Percentiles rank a stretch among this genome's conserved stretches.
Conservation (phyloP, 345 rosid genomes). For the Linum lewisii region DNA sequence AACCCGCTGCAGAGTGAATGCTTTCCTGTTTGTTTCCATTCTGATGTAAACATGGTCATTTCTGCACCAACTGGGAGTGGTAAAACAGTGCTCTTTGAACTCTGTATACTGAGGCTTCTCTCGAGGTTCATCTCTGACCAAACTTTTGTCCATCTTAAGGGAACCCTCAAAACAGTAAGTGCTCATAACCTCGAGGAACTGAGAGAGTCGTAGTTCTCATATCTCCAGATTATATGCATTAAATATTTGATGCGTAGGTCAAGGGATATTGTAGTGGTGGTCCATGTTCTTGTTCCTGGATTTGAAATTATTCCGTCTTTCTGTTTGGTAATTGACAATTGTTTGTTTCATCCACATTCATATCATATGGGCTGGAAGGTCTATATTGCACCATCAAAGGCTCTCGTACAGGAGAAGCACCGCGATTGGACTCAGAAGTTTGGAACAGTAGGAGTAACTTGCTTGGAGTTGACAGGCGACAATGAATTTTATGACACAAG, state of each 20-base stretch:
- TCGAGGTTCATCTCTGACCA: conserved; percentile 58
- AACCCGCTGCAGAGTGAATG: conserved; percentile 96
- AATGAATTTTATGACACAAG: conserved; percentile 61
- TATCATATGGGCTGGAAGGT: conserved; percentile 38
- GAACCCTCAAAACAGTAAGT: conserved; percentile 86
- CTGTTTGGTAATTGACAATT: neutral
- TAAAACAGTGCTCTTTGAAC: conserved; percentile 90
- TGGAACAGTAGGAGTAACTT: conserved; percentile 67
- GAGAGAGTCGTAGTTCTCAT: neutral
- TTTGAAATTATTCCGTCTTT: neutral
- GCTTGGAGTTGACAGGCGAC: conserved; percentile 91
- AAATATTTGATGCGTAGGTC: neutral
- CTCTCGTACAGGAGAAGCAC: conserved; percentile 89
- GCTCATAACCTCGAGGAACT: neutral
- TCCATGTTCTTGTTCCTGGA: neutral
- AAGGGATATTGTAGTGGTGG: neutral
- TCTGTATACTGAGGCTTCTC: conserved; percentile 81
- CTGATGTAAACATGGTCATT: conserved; percentile 81
- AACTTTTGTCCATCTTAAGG: conserved; percentile 53
- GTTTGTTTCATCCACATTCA: conserved; percentile 10
- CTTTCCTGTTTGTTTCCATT: conserved; percentile 69
- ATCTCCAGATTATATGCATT: neutral
- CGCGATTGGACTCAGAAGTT: conserved; percentile 87
- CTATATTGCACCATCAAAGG: conserved; percentile 93
- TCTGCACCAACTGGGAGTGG: conserved; percentile 99